Base-by-base conservation (phyloP, 106 monocot genomes). In the Hemerocallis citrina region DNA sequence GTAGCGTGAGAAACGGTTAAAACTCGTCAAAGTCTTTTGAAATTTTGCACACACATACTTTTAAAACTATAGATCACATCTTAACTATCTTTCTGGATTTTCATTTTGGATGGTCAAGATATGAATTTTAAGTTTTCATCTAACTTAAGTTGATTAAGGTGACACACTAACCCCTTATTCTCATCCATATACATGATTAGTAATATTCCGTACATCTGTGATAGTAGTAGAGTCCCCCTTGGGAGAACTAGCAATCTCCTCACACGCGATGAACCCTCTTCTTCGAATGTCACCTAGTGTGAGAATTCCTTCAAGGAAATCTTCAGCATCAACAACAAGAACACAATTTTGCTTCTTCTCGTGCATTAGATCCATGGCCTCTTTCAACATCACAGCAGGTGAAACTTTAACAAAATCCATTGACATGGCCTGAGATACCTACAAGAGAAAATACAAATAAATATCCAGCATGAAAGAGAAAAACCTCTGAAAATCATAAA, bases 371-470 rank as follows among this genome's bases (percentile, higher is more conserved):
- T 73, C 62, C 28, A 83, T 55, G 4, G 75, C 85, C 21, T 99
- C 88, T 51, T 69, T 83, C 58, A 92, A 55, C 23, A 58, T 50
- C 39, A 45, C 38, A 33, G 68, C 41, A 34, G 79, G 74, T 47
- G 42, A 32, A 71, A 92, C 85, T 77, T 83, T 92, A 57, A 83
- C 64, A 71, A 65, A 88, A 22, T 74, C 77, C 61, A 71, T 88
- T 19, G 88, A 85, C 92, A 92, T 92, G 24, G 76, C 92, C 32
- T 88, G 80, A 32, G 82, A 85, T n/a, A 92, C 98, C 98, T 99
- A 59, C 7, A 34, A 47, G 55, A 63, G 61, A 24, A 33, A 41
- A 31, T 25, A 67, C 51, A 47, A 55, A 17, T 4, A 21, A 57
- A 24, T 34, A 55, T 42, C 23, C 34, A 57, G 36, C 10, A 65